Base-by-base conservation (phyloP, 352 stramenopile genomes). In the Pythium insidiosum region DNA sequence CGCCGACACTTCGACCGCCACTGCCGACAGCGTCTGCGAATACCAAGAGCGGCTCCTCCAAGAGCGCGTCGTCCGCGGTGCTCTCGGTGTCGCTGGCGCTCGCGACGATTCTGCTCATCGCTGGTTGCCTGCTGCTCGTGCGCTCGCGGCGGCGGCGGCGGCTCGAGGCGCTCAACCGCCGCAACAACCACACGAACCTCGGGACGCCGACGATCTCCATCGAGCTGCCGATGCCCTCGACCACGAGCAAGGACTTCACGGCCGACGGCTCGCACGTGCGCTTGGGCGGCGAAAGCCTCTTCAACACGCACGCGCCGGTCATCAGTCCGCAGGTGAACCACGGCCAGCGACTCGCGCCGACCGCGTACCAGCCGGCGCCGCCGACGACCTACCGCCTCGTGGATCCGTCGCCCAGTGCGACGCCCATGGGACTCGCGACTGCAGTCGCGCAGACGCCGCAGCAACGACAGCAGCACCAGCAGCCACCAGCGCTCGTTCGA, bases 301-400 rank as follows among this genome's bases (percentile, higher is more conserved):
- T 58, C 25, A 36, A 48, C 15, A 53, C 50, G 9, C 12, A 26
- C 1, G 33, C 38, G 21, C 34, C 42, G 4, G 35, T 38, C 18
- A 38, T 58, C 35, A 53, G 43, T 44, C 50, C 43, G 4, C 38
- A 20, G 18, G 20, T 31, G 3, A 15, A 12, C 0, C 16, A 15
- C 1, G 34, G 30, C 29, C 47, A 24, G 4, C 21, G 6, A 11
- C 47, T 30, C 28, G 15, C 28, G 28, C 28, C 9, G 9, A 33
- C n/a, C n/a, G n/a, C 29, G 19, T 54, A 53, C 44, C 52, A 42
- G 12, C 30, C 30, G 13, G 39, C 51, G 16, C 35, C 47, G 39
- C 53, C 39, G 34, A 60, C 36, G 21, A 54, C 44, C 0, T 60
- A 60, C 28, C 52, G 44, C 5, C 38, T 60, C 24, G 25, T 60